These are phyloP conservation scores for Lunularia cruciata DNA, from an alignment of 225 moss, liverwort and hornwort genomes.

Conservation along the genomic window DNA sequence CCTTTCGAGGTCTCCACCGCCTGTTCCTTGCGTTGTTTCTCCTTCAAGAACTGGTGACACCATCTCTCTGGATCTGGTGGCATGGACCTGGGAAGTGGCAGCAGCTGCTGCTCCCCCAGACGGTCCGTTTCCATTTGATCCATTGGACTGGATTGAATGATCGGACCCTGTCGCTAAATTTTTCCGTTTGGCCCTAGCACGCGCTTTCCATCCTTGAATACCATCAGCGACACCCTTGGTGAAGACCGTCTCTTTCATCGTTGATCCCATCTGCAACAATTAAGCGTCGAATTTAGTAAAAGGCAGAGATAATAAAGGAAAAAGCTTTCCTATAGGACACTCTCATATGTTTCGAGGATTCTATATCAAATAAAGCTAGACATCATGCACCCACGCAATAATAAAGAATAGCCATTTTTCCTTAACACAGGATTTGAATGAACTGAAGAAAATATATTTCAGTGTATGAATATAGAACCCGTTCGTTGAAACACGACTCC, in stretches of 20 bases:
- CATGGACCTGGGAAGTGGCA: neutral
- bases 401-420: too few relatives aligned
- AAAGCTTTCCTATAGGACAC: too few relatives aligned
- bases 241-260: conserved; percentile 47
- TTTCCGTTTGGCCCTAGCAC: conserved; percentile 8
- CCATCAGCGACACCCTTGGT: conserved; percentile 34
- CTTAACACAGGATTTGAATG: too few relatives aligned
- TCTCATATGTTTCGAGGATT: too few relatives aligned
- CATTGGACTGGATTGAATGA: conserved; percentile 19
- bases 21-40: neutral
- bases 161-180: neutral
- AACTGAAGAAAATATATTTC: too few relatives aligned
- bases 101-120: neutral
- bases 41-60: neutral
- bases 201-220: conserved; percentile 28
- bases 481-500: too few relatives aligned
- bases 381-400: too few relatives aligned
- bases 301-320: neutral
- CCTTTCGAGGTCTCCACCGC: neutral
- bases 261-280: conserved; percentile 39
- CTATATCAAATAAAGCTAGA: too few relatives aligned
- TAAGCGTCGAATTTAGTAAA: neutral
- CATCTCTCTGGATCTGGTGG: conserved; percentile 13
- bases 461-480: too few relatives aligned
- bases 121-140: neutral